Evolutionary conservation across 495 filamentous ascomycete species (phyloP), one percentile per base, ranked within the genome.

Genomic region (Pyrenopolyporus hunteri): DNA sequence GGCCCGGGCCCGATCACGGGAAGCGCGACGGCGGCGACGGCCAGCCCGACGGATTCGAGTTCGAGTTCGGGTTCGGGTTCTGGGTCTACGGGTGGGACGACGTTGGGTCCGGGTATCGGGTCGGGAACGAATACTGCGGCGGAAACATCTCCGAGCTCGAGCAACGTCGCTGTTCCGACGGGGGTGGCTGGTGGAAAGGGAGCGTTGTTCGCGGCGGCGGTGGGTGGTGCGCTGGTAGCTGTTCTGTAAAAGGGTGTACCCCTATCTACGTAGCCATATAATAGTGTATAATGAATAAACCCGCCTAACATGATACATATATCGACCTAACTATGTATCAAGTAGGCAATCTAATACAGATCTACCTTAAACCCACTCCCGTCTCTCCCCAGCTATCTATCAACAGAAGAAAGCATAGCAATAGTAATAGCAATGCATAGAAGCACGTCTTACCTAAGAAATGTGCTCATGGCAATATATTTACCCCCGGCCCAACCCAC

Each of bases 1-100:
- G 75, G 73, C 0, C 72, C 72, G 0, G 74, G 76, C 3, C 20
- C 40, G 6, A 74, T 77, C 50, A 78, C 74, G 19, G 71, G 75
- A 6, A 67, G 53, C 25, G 75, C 75, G 6, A 64, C 71, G 31
- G 54, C 55, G 4, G 75, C 75, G 2, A 73, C 69, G 33, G 28
- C 23, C 9, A 29, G 10, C 13, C 26, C 16, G 17, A 43, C 46
- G 56, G 14, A n/a, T 14, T 13, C 40, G 23, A 44, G 20, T 25
- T 44, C 40, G 13, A n/a, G n/a, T n/a, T 8, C n/a, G 23, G 16
- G 1, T 35, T 23, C 37, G 13, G 16, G 1, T 1, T 13, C 17
- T 11, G 19, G n/a, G 40, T 4, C 62, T 1, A 55, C 36, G 19
- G 46, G 46, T 23, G 29, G 57, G n/a, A n/a, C 11, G 11, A 9